Conservation (phyloP, 2,329 filamentous ascomycete genomes). For the Fusarium sp. region DNA sequence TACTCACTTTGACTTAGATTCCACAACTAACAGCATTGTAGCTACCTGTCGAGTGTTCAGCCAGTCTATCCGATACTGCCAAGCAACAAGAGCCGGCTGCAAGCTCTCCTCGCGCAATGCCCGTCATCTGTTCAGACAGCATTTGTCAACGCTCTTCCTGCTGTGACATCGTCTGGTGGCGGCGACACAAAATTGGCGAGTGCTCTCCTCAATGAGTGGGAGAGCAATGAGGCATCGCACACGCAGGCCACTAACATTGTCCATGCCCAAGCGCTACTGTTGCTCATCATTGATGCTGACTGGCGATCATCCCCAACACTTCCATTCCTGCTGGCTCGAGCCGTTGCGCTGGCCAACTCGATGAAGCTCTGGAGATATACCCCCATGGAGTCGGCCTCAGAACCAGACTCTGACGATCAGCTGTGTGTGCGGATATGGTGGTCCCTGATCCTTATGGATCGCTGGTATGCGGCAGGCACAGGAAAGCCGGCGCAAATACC, state of each 20-base stretch:
- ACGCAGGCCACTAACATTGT: conserved; percentile 62
- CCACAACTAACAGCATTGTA: conserved; percentile 44
- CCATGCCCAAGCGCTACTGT: conserved; percentile 74
- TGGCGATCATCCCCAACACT: conserved; percentile 60
- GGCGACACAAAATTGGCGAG: conserved; percentile 60
- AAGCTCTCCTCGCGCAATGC: conserved; percentile 67
- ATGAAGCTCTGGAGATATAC: conserved; percentile 67
- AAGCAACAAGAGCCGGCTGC: conserved; percentile 65
- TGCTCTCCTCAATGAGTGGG: conserved; percentile 64
- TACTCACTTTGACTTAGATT: neutral
- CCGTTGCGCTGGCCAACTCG: conserved; percentile 73
- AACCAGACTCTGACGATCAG: conserved; percentile 71
- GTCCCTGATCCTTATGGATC: conserved; percentile 77
- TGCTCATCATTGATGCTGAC: conserved; percentile 75
- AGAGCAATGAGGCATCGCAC: conserved; percentile 55
- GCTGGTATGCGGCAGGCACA: conserved; percentile 78
- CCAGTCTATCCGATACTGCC: conserved; percentile 76
- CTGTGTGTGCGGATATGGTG: conserved; percentile 77
- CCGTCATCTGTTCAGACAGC: conserved; percentile 70
- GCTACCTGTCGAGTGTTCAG: conserved; percentile 74
- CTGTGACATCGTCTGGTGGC: conserved; percentile 55
- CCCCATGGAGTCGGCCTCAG: conserved; percentile 60
- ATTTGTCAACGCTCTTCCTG: conserved; percentile 73
- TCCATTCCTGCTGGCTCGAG: conserved; percentile 69
- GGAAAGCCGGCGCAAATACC: conserved; percentile 72